Percentiles rank a stretch among this genome's conserved stretches.
Evolutionary conservation across 2,329 filamentous ascomycete species (phyloP).

Genomic region (Stagonosporopsis chrysanthemi): DNA sequence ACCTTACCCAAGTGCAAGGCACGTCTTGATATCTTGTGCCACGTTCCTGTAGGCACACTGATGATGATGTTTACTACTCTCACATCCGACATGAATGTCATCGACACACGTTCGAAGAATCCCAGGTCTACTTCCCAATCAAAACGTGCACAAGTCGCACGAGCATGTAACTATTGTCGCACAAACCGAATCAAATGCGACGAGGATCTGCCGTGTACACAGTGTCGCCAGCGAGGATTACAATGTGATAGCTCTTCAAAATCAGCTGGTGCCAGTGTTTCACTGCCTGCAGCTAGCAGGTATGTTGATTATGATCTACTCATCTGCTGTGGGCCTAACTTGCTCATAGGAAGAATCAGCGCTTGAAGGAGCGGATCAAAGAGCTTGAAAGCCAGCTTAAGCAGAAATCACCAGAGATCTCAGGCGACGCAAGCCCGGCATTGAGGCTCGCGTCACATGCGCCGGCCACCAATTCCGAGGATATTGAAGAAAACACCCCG

Average conservation of each 20-base stretch:
- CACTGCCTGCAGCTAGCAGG: slow-evolving; percentile 5
- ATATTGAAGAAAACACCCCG: slow-evolving; percentile 1
- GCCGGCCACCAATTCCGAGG: not conserved
- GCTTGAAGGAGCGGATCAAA: slow-evolving; percentile 12
- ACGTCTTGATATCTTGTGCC: slow-evolving; percentile 1
- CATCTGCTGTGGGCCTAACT: not conserved
- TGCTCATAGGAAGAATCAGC: slow-evolving; percentile 5
- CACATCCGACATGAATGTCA: slow-evolving; percentile 7
- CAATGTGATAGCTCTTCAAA: slow-evolving; percentile 6
- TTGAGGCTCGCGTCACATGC: not conserved
- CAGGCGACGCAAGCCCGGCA: not conserved
- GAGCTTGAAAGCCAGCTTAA: slow-evolving; percentile 8
- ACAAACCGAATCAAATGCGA: slow-evolving; percentile 14
- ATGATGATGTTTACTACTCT: slow-evolving; percentile 13
- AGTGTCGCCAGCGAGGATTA: slow-evolving; percentile 11
- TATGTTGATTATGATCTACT: slow-evolving; percentile 1
- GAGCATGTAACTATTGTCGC: slow-evolving; percentile 9
- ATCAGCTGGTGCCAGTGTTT: not conserved
- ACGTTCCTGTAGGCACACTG: slow-evolving; percentile 2
- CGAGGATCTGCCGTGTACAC: slow-evolving; percentile 10
- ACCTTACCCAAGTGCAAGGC: not conserved
- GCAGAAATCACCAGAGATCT: not conserved
- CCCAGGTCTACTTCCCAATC: slow-evolving; percentile 1
- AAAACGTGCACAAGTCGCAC: slow-evolving; percentile 9
- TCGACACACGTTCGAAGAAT: slow-evolving; percentile 7